phyloP scores from a whole-genome alignment of 345 rosid genomes.

The Ceriops decandra region DNA sequence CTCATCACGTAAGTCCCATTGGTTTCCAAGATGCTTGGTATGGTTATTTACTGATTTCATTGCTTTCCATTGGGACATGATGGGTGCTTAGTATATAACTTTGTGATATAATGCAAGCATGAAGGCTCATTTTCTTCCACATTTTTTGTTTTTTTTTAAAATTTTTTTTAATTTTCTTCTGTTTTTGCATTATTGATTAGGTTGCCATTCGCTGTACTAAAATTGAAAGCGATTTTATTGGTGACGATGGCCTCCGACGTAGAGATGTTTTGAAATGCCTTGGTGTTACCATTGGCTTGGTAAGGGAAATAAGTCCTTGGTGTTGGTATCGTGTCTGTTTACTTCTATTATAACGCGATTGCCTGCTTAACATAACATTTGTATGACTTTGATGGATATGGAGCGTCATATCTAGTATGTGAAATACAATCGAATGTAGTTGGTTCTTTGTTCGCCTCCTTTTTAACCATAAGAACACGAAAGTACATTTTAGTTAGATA shows the following conservation, averaged over 20 bases:
- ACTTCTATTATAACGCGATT: background rate
- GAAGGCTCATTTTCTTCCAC: background rate
- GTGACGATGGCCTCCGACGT: slow-evolving; percentile 36
- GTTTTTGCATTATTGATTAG: slow-evolving; percentile 29
- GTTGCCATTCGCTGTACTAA: slow-evolving; percentile 46
- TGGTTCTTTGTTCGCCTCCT: too few relatives aligned
- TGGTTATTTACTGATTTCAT: too few relatives aligned
- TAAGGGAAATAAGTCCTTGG: slow-evolving; percentile 15
- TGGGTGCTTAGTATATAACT: background rate
- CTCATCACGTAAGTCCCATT: slow-evolving; percentile 28
- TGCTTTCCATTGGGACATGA: too few relatives aligned
- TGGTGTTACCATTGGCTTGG: slow-evolving; percentile 64
- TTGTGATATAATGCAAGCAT: background rate
- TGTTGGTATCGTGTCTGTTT: background rate
- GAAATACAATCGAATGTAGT: too few relatives aligned
- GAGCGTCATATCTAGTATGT: too few relatives aligned
- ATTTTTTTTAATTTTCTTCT: background rate
- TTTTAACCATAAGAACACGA: too few relatives aligned
- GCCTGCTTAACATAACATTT: background rate
- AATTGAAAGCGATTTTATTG: slow-evolving; percentile 28
- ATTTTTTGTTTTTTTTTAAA: background rate
- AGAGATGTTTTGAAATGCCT: slow-evolving; percentile 57
- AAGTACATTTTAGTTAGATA: too few relatives aligned
- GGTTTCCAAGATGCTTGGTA: background rate
- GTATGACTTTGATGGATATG: background rate